Conservation (phyloP, 31 red algal genomes). For the Porphyra umbilicalis region DNA sequence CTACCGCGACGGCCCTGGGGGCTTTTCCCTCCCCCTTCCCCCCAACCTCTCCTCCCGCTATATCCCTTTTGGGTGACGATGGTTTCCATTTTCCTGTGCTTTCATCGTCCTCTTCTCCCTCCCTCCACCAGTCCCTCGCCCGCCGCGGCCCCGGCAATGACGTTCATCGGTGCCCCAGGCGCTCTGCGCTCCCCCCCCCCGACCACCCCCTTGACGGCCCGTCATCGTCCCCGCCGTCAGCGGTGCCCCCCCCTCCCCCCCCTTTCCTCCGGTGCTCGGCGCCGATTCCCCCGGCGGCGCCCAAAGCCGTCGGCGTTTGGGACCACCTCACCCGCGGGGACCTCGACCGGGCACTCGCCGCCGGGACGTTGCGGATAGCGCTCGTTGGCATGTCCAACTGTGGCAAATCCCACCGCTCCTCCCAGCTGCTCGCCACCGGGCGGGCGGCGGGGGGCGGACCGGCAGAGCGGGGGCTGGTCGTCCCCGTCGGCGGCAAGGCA, state of each 20-base stretch:
- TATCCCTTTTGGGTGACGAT: too few relatives aligned
- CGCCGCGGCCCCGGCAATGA: not conserved
- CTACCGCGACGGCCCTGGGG: too few relatives aligned
- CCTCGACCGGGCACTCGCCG: conserved; percentile 25
- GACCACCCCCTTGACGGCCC: too few relatives aligned
- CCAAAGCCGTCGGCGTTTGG: conserved; percentile 1
- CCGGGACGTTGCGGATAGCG: conserved; percentile 28
- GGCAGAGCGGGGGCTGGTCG: not conserved
- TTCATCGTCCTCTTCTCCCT: too few relatives aligned
- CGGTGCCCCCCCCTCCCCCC: not conserved
- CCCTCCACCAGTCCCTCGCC: too few relatives aligned
- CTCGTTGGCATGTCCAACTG: conserved; percentile 98
- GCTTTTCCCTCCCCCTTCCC: too few relatives aligned
- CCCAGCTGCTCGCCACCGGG: conserved; percentile 15
- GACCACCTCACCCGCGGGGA: not conserved
- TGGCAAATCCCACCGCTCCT: conserved; percentile 86
- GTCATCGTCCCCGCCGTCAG: not conserved
- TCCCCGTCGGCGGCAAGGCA: not conserved
- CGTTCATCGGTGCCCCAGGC: not conserved
- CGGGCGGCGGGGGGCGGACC: not conserved
- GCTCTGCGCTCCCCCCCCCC: not conserved
- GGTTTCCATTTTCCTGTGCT: too few relatives aligned
- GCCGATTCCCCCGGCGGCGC: not conserved
- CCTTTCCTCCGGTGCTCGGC: too few relatives aligned
- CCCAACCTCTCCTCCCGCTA: too few relatives aligned